phyloP scores from a whole-genome alignment of 139 green algal genomes.

The Penium margaritaceum region DNA sequence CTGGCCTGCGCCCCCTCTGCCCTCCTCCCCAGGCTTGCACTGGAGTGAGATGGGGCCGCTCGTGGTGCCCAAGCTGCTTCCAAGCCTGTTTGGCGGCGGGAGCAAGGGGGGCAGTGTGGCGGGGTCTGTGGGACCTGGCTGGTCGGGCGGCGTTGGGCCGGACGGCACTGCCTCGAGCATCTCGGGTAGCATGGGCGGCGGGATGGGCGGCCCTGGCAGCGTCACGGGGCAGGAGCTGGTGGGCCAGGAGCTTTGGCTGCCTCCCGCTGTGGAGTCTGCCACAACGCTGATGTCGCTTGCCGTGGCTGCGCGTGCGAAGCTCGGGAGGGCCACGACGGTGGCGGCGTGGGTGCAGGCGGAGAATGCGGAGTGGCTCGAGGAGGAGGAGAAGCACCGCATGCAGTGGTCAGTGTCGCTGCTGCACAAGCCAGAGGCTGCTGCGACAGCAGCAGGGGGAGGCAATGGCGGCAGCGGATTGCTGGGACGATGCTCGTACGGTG shows the following conservation, averaged over 20 bases:
- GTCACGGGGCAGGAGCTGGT: slow-evolving; percentile 8
- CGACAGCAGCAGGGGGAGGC: neutral
- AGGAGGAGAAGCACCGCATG: slow-evolving; percentile 24
- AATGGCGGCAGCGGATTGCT: neutral
- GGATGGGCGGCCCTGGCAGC: neutral
- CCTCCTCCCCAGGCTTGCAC: neutral
- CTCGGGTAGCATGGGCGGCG: neutral
- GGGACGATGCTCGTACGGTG: neutral
- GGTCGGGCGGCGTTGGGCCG: no score
- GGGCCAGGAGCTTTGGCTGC: slow-evolving; percentile 15
- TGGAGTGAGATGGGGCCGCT: slow-evolving; percentile 29
- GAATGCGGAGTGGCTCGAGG: slow-evolving; percentile 19
- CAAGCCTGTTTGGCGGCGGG: no score
- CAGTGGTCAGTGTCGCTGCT: slow-evolving; percentile 19
- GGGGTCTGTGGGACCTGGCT: no score
- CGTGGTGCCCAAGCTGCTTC: slow-evolving; percentile 23
- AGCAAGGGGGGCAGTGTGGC: no score
- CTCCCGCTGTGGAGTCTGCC: neutral
- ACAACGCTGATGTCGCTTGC: slow-evolving; percentile 26
- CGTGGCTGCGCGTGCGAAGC: slow-evolving; percentile 5
- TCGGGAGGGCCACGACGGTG: slow-evolving; percentile 15
- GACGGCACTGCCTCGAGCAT: neutral
- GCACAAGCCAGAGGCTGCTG: neutral
- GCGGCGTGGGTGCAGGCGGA: slow-evolving; percentile 31
- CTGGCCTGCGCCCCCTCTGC: slow-evolving; percentile 13